These are phyloP conservation scores for Xylaria curta DNA, from an alignment of 495 filamentous ascomycete genomes.

Conservation along the genomic window DNA sequence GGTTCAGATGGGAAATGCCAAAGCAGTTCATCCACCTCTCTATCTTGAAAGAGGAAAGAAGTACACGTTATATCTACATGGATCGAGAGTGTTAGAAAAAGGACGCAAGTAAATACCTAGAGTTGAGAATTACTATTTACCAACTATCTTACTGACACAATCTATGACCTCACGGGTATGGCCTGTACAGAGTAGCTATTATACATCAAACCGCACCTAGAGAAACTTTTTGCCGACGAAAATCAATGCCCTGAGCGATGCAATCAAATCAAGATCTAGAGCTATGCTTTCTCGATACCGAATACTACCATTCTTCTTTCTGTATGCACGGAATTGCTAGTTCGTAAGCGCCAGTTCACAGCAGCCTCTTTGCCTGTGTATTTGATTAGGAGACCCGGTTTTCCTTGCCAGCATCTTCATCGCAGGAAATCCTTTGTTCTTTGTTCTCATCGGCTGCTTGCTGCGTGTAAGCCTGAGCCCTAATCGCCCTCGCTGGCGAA, in stretches of 20 bases:
- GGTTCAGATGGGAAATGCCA: neutral
- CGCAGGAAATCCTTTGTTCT: neutral
- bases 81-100: neutral
- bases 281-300: neutral
- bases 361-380: neutral
- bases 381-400: neutral
- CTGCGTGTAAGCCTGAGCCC: neutral
- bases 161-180: neutral
- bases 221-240: neutral
- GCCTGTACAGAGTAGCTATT: neutral
- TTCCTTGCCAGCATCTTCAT: neutral
- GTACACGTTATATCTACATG: neutral
- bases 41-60: neutral
- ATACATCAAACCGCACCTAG: neutral
- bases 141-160: neutral
- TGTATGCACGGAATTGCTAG: neutral
- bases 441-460: neutral
- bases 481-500: neutral
- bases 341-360: neutral
- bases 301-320: neutral
- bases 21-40: neutral
- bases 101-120: neutral
- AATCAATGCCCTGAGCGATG: neutral
- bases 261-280: neutral
- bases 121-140: neutral